A percentile compares a stretch with the other conserved stretches of the same genome.
Evolutionary conservation across 208 protist genomes (phyloP).

Genomic region (Wallacemonas collosoma): DNA sequence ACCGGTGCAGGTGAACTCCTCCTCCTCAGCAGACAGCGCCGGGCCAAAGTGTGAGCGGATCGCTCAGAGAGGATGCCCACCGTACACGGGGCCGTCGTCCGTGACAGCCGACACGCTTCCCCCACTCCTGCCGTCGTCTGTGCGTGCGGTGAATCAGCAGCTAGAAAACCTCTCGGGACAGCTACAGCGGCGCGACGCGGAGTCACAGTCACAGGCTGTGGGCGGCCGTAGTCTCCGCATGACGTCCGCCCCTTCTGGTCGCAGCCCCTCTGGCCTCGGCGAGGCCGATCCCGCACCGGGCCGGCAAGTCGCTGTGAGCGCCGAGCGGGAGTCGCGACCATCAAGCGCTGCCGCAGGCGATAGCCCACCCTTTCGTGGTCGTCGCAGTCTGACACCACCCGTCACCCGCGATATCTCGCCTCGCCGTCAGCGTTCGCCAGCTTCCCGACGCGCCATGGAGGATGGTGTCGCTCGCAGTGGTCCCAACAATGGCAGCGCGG

Average conservation of each 20-base stretch:
- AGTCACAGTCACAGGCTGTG: background rate
- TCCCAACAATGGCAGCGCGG: background rate
- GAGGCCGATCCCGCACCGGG: background rate
- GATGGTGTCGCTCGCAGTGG: background rate
- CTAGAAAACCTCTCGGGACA: constrained; percentile 33
- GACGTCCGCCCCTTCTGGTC: constrained; percentile 11
- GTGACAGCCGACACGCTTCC: background rate
- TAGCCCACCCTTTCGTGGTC: too few relatives aligned
- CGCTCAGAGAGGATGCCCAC: background rate
- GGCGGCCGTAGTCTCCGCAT: constrained; percentile 1
- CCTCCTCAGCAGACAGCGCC: background rate
- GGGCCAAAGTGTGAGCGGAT: background rate
- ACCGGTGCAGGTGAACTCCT: background rate
- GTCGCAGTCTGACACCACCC: background rate
- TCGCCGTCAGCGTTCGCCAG: too few relatives aligned
- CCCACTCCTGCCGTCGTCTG: constrained; percentile 20
- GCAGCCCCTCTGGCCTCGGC: background rate
- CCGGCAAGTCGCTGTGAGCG: too few relatives aligned
- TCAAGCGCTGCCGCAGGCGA: too few relatives aligned
- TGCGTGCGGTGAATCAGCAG: constrained; percentile 22
- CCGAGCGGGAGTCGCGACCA: too few relatives aligned
- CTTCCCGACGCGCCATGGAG: too few relatives aligned
- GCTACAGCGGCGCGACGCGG: background rate
- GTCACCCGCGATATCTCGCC: too few relatives aligned
- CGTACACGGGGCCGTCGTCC: background rate